Base-by-base conservation (phyloP, 139 green algal genomes). In the Chlamydomonas incerta region DNA sequence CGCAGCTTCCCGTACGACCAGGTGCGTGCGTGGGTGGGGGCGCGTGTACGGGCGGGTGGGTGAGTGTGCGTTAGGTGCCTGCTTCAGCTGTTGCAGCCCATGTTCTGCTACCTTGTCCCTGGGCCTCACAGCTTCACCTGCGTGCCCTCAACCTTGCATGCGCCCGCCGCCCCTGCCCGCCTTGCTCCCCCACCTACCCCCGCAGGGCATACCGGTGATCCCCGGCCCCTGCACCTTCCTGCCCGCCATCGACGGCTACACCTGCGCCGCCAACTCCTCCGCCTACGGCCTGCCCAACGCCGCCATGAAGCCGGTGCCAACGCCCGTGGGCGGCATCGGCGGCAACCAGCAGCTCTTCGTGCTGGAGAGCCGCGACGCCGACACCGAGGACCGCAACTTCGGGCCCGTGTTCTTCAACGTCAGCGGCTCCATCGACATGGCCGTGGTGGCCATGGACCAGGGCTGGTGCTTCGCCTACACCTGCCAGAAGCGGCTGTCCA, bases 401-500 rank as follows among this genome's bases (percentile, higher is more conserved):
- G 60, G 41, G 29, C 92, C 92, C 20, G 87, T 95, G 1, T 69
- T 92, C 41, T 72, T 83, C 66, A 87, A 88, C 57, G 66, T 81
- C 3, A 75, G 57, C 2, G 82, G 87, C 50, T 50, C 75, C 33
- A 41, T 90, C 18, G 88, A 84, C 29, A 77, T 85, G 52, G 57
- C 76, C 4, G 79, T 65, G 17, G 82, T 81, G 31, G 46, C 76
- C 55, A 69, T 76, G 23, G 89, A 92, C 89, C 63, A 66, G 33
- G 90, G 91, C 75, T 94, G 91, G 89, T 94, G 91, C 89, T 93
- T 94, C 63, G 89, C 74, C 65, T 93, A 91, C 80, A 87, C 80
- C 8, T 93, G 90, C 81, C 69, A 57, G 35, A 74, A 74, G 83
- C 80, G 90, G 15, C 72, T 90, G 20, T 84, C 67, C 87, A 91